Percentiles rank a stretch among this genome's conserved stretches.
Conservation (phyloP, 2,329 filamentous ascomycete genomes). For the Talaromyces sp. region DNA sequence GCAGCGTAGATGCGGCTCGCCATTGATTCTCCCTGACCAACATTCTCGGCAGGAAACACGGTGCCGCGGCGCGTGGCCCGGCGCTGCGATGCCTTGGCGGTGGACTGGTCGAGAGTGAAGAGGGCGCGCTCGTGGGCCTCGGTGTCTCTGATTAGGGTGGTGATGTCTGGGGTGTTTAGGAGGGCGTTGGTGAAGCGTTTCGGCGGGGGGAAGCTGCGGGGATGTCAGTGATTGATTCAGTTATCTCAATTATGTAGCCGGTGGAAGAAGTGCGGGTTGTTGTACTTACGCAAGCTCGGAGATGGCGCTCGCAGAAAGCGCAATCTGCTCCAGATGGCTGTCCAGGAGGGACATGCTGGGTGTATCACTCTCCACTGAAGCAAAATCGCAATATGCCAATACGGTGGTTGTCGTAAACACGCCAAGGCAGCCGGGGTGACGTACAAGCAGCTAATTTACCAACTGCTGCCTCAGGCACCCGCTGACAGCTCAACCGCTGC, state of each 20-base stretch:
- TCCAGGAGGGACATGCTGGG: slow-evolving; percentile 61
- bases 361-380: background rate
- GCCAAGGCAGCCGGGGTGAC: background rate
- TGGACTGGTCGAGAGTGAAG: slow-evolving; percentile 78
- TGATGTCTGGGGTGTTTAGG: slow-evolving; percentile 84
- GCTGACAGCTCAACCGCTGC: slow-evolving; percentile 5
- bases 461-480: slow-evolving; percentile 8
- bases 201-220: slow-evolving; percentile 72
- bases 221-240: too few relatives aligned
- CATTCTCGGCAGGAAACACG: slow-evolving; percentile 37
- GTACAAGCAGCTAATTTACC: too few relatives aligned
- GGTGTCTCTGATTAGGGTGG: slow-evolving; percentile 87
- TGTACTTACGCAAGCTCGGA: slow-evolving; percentile 62
- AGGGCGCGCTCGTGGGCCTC: slow-evolving; percentile 91
- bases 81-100: slow-evolving; percentile 44
- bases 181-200: slow-evolving; percentile 95
- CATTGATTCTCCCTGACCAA: slow-evolving; percentile 31
- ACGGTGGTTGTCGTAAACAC: too few relatives aligned
- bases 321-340: slow-evolving; percentile 70
- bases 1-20: slow-evolving; percentile 43
- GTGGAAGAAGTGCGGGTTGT: background rate
- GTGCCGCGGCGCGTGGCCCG: slow-evolving; percentile 45
- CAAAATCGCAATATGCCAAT: background rate
- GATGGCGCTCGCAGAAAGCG: slow-evolving; percentile 69
- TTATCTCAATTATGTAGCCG: too few relatives aligned